Conservation (phyloP, 345 rosid genomes). For the Anastatica hierochuntica region DNA sequence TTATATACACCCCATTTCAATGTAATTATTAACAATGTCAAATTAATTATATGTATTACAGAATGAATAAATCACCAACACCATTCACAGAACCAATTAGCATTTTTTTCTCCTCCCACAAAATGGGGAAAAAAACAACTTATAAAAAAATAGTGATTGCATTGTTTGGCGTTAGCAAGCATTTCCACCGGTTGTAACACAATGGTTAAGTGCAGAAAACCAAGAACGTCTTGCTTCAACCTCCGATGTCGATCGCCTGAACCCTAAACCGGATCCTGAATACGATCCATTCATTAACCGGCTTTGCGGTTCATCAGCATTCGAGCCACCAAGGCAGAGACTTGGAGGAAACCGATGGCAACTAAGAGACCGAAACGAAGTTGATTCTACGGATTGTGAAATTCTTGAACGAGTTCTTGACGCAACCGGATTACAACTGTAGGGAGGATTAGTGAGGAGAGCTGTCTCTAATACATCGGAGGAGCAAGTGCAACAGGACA, state of each 20-base stretch:
- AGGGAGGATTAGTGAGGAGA: constrained; percentile 38
- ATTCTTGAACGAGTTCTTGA: constrained; percentile 34
- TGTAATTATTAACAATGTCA: neutral
- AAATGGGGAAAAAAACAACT: neutral
- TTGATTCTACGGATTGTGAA: constrained; percentile 32
- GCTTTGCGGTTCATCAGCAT: constrained; percentile 37
- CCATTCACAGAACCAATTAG: constrained; percentile 18
- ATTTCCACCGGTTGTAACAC: constrained; percentile 42
- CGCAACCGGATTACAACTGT: constrained; percentile 55
- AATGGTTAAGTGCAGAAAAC: constrained; percentile 70
- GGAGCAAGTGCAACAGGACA: constrained; percentile 65
- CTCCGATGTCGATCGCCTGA: constrained; percentile 40
- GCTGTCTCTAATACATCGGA: constrained; percentile 48
- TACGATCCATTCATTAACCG: constrained; percentile 34
- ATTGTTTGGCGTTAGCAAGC: constrained; percentile 40
- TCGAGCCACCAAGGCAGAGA: constrained; percentile 59
- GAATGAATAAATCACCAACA: constrained; percentile 23
- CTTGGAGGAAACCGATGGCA: constrained; percentile 65
- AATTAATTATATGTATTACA: constrained; percentile 8
- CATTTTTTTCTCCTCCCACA: neutral
- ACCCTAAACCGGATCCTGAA: constrained; percentile 38
- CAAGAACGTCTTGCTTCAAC: constrained; percentile 49
- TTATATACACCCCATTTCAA: neutral
- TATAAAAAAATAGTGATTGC: neutral
- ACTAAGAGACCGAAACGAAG: constrained; percentile 68